A percentile compares a stretch with the other conserved stretches of the same genome.
Conservation (phyloP, 1,284 basidiomycete genomes). For the Hymenochaete sp. region DNA sequence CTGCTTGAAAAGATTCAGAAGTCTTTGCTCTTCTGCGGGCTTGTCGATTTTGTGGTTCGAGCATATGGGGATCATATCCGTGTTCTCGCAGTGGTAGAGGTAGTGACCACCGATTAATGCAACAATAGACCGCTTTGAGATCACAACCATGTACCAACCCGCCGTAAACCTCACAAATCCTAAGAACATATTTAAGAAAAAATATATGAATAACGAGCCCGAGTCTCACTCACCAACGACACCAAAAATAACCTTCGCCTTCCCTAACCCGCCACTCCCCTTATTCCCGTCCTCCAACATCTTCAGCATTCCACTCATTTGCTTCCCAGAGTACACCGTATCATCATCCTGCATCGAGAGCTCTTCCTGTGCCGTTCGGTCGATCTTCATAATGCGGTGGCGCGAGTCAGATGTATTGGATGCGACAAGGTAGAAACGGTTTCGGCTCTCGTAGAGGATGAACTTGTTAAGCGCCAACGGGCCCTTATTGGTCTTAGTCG, state of each 20-base stretch:
- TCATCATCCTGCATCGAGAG: slow-evolving; percentile 79
- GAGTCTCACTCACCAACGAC: slow-evolving; percentile 52
- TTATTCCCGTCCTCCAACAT: slow-evolving; percentile 95
- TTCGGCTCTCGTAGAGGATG: slow-evolving; percentile 82
- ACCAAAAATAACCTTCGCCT: slow-evolving; percentile 73
- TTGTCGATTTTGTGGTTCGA: slow-evolving; percentile 74
- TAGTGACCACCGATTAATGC: slow-evolving; percentile 95
- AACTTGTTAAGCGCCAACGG: slow-evolving; percentile 71
- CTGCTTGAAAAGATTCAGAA: slow-evolving; percentile 92
- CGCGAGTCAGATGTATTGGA: slow-evolving; percentile 78
- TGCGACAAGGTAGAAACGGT: slow-evolving; percentile 83
- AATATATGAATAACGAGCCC: neutral
- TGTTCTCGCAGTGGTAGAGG: slow-evolving; percentile 93
- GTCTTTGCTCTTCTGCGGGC: slow-evolving; percentile 73
- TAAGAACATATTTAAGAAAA: slow-evolving; percentile 24
- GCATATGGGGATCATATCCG: slow-evolving; percentile 72
- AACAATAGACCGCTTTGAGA: slow-evolving; percentile 87
- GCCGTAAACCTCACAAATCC: slow-evolving; percentile 88
- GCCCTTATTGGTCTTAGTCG: too few species aligned
- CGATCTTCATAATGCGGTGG: slow-evolving; percentile 87
- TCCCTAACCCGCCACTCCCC: slow-evolving; percentile 79
- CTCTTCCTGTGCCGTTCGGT: slow-evolving; percentile 71
- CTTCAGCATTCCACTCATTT: slow-evolving; percentile 85
- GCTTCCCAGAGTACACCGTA: slow-evolving; percentile 77
- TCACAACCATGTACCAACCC: slow-evolving; percentile 87